Evolutionary conservation across 371 early-diverging fungal species (phyloP).

Genomic region (Apophysomyces trapeziformis): DNA sequence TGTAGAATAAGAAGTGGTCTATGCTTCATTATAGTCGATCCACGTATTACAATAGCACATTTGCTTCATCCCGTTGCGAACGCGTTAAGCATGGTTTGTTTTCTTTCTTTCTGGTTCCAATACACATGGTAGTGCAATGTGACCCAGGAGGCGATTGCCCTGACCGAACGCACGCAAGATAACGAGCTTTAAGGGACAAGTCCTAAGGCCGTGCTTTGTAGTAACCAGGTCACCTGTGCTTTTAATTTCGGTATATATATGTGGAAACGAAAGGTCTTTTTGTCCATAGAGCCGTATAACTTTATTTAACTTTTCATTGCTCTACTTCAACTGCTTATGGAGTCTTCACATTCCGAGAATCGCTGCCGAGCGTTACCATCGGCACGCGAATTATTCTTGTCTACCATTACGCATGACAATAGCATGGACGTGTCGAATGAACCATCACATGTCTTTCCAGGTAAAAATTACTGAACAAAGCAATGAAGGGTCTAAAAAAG

Average conservation of each 20-base stretch:
- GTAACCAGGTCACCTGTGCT: conserved; percentile 4
- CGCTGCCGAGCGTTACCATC: conserved; percentile 29
- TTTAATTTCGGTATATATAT: background rate
- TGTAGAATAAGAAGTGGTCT: background rate
- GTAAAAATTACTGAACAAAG: background rate
- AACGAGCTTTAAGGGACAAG: conserved; percentile 5
- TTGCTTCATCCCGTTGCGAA: background rate
- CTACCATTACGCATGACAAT: conserved; percentile 24
- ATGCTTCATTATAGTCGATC: background rate
- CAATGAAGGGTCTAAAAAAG: background rate
- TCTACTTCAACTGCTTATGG: conserved; percentile 19
- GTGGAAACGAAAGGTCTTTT: background rate
- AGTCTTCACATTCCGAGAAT: conserved; percentile 29
- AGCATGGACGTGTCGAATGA: conserved; percentile 28
- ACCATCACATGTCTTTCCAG: conserved; percentile 19
- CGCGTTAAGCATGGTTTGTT: background rate
- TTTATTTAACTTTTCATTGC: background rate
- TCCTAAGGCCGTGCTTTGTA: background rate
- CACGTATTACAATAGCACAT: too few species aligned
- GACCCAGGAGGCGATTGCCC: conserved; percentile 69
- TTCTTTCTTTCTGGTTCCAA: background rate
- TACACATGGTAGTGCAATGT: conserved; percentile 8
- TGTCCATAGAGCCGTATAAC: background rate
- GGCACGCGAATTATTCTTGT: conserved; percentile 33
- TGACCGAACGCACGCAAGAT: conserved; percentile 73